Base-by-base conservation (phyloP, 2,329 filamentous ascomycete genomes). In the Penicillium crustosum region DNA sequence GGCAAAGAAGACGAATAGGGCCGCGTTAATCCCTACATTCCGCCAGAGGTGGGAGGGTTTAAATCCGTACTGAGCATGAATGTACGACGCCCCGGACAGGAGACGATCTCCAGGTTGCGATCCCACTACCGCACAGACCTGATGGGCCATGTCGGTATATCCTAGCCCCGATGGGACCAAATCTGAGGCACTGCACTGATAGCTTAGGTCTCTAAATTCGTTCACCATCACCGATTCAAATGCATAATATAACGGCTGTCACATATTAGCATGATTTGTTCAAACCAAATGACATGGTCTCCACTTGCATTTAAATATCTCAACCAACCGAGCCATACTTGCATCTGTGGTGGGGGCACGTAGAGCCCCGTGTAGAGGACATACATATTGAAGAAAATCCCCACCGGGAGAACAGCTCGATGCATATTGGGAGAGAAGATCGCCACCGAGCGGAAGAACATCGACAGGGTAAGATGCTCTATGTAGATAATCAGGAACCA, bases 181-280 rank as follows among this genome's bases (percentile, higher is more conserved):
- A 0, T 85, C 89, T 36, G 82, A 80, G 2, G 79, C 78, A 0
- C 83, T 84, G 67, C 91, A 95, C 0, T 82, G 84, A 68, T 94
- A 78, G 41, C 86, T 80, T 39, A 89, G 79, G 17, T 83, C 77
- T 35, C 81, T 79, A 67, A 95, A 94, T 69, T 96, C 91, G 68
- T 95, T 95, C 68, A 89, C 84, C 89, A 94, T 93, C 74, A 95
- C 74, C 2, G 71, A 94, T 93, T 0, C 85, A 89, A 81, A 15
- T 89, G 87, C 7, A 89, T 89, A 52, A 23, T 42, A 42, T 15
- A 42, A 21, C 19, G 39, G 39, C 39, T 42, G 39, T 17, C 19
- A 23, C 13, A 23, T 23, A 19, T 42, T 42, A 42, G 39, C 13
- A 23, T 15, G 3, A 4, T 23, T 23, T 15, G 12, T 23, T 12